phyloP scores from a whole-genome alignment of 2,329 filamentous ascomycete genomes.

The Fusarium cicatricum region DNA sequence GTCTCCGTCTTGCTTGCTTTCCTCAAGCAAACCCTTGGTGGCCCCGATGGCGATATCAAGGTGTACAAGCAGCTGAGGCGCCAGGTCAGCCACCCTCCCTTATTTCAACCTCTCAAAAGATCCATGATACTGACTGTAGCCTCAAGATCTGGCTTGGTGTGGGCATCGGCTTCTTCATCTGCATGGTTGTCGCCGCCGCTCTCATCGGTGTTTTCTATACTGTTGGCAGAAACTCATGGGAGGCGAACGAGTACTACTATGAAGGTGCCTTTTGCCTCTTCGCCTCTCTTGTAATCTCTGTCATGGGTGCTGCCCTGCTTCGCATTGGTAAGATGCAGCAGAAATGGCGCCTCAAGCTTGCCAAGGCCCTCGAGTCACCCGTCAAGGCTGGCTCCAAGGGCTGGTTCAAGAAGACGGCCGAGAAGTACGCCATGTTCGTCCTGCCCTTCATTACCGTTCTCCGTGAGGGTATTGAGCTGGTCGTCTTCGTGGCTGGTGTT shows the following conservation, averaged over 20 bases:
- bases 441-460: conserved; percentile 89
- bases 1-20: conserved; percentile 88
- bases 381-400: conserved; percentile 52
- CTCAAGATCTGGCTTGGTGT: conserved; percentile 69
- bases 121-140: not conserved
- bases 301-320: conserved; percentile 82
- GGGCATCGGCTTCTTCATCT: conserved; percentile 67
- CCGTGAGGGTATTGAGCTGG: conserved; percentile 84
- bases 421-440: conserved; percentile 87
- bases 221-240: conserved; percentile 72
- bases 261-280: conserved; percentile 81
- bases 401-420: conserved; percentile 71
- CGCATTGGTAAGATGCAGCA: conserved; percentile 84
- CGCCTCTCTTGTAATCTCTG: conserved; percentile 80
- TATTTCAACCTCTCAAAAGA: not conserved
- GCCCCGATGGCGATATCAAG: conserved; percentile 65
- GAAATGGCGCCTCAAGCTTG: conserved; percentile 88
- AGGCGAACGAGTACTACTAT: conserved; percentile 76
- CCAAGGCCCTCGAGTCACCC: conserved; percentile 68
- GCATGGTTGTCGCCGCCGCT: conserved; percentile 69
- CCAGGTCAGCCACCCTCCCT: conserved; percentile 58
- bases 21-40: conserved; percentile 79
- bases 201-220: conserved; percentile 78
- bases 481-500: conserved; percentile 87
- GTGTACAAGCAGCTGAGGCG: conserved; percentile 73